Percentiles rank a stretch among this genome's conserved stretches.
phyloP scores from a whole-genome alignment of 257 asterid genomes.

The Nicotiana paniculata region DNA sequence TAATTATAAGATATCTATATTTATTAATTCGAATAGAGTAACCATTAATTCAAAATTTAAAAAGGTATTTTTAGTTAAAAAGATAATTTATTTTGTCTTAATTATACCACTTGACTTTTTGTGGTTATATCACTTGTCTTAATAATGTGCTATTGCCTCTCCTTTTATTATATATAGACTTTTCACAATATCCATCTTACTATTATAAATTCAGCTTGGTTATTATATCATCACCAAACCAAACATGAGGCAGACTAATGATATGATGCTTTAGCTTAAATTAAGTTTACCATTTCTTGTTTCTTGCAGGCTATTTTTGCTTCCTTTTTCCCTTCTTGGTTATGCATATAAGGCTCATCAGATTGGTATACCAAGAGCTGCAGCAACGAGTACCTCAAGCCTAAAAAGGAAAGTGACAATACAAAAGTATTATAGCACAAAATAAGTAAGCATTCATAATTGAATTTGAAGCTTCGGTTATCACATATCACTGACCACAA shows the following conservation, averaged over 20 bases:
- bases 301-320: background rate
- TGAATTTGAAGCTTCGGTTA: background rate
- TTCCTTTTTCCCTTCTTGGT: background rate
- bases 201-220: too few relatives aligned
- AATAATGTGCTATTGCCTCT: too few relatives aligned
- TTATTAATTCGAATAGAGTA: too few relatives aligned
- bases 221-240: background rate
- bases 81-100: too few relatives aligned
- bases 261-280: background rate
- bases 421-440: background rate
- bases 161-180: too few relatives aligned
- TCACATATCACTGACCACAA: background rate
- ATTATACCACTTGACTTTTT: too few relatives aligned
- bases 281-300: too few relatives aligned
- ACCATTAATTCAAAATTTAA: too few relatives aligned
- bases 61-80: too few relatives aligned
- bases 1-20: too few relatives aligned
- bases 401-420: background rate
- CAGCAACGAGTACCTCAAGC: background rate
- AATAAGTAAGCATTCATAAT: background rate
- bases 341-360: background rate
- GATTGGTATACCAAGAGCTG: background rate
- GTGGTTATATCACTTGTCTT: too few relatives aligned
- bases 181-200: background rate
- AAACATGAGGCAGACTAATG: background rate